Base-by-base conservation (phyloP, 306 rosid genomes). In the Trifolium subterraneum region DNA sequence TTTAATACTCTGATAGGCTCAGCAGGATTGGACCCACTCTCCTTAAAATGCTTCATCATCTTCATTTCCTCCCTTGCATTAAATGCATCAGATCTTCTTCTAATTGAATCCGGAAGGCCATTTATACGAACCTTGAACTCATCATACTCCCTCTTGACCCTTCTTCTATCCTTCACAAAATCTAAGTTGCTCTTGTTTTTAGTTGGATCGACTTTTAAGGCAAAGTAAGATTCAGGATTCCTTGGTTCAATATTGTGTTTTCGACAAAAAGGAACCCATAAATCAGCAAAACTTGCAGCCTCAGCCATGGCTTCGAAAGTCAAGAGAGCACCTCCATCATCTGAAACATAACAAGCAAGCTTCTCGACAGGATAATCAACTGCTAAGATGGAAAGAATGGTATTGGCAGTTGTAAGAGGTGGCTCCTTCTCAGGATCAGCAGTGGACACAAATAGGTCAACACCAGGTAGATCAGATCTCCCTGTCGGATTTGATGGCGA, bases 291-390 rank as follows among this genome's bases (percentile, higher is more conserved):
- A 48, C 87, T 86, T 0, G 87, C 89, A 22, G 89, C 89, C 78
- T 86, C 89, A 2, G 89, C 89, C 89, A 86, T 83, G 27, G 89
- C 87, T 61, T 86, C 89, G 0, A 86, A 86, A 41, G 85, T 86
- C 6, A 86, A 65, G 1, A 86, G 78, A 50, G 87, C 89, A 16
- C 87, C 89, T 22, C 89, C 89, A 39, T 86, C 89, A 56, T 86
- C 89, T 4, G 89, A 86, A 45, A 86, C 8, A 14, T 86, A 86
- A 15, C 89, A 86, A 0, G 87, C 67, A 7, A 86, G 67, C 50
- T 86, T 86, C 73, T 86, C 89, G 45, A 86, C 89, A 0, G 89
- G 89, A 67, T 83, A 86, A 47, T 86, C 89, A 27, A 80, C 87
- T 2, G 85, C 22, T 18, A 86, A 27, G 20, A 86, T 86, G 61